Base-by-base conservation (phyloP, 257 asterid species). In the Fraxinus excelsior region DNA sequence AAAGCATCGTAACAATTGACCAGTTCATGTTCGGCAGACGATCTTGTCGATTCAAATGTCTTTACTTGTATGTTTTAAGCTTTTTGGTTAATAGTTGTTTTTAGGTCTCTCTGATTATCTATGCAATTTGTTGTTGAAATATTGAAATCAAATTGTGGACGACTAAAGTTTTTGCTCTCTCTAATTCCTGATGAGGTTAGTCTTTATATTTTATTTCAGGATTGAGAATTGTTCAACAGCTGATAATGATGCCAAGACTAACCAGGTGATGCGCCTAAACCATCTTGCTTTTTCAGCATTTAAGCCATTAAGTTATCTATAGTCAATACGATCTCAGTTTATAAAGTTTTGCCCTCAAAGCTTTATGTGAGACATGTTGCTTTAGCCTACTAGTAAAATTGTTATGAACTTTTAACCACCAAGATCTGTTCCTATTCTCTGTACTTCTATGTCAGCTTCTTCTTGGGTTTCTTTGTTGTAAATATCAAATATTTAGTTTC, bases 201-300 rank as follows among this genome's bases (percentile, higher is more conserved):
- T 71, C 75, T 64, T 77, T 42, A 73, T 62, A 12, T 82, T 69
- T 35, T 42, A 40, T 82, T 38, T 28, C 86, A 86, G 87, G 89
- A 67, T 73, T 71, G 71, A 76, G 1, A 44, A 60, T 71, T 53
- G 53, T 66, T 75, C 76, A 44, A 68, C 79, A 78, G 84, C 85
- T 42, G 87, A 68, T 34, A 62, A 37, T 25, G 87, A 85, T 49
- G 90, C 79, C 74, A 84, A 82, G 74, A 72, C 78, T 72, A 75
- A 73, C 67, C 92, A 88, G 92, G 92, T 86, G 80, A 86, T 81
- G 60, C 78, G 76, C 67, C 29, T 69, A 53, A 60, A 70, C 38
- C 32, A 72, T 37, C 31, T 71, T 74, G 40, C 38, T 60, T 80
- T 70, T 69, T 69, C 69, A 31, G 16, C 35, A 10, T 44, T 12